A percentile compares a stretch with the other conserved stretches of the same genome.
Conservation (phyloP, 2,329 filamentous ascomycete species). For the Trichoderma polysporum region DNA sequence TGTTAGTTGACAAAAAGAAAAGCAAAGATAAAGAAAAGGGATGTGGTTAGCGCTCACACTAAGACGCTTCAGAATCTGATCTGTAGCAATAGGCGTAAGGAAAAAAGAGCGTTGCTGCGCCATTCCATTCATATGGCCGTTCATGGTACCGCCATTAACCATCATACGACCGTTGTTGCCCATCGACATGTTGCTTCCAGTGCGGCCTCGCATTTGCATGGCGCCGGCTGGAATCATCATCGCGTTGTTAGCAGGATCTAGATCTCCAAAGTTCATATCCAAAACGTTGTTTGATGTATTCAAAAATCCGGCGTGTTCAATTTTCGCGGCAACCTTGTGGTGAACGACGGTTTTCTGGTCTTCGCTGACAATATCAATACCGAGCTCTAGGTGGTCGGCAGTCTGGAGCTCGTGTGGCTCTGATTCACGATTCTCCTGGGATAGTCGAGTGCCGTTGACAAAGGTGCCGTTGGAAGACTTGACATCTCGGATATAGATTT, state of each 20-base stretch:
- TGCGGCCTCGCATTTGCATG: slow-evolving; percentile 68
- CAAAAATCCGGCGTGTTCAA: slow-evolving; percentile 89
- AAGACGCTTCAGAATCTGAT: slow-evolving; percentile 79
- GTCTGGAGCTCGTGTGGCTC: slow-evolving; percentile 92
- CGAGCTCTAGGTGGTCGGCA: slow-evolving; percentile 87
- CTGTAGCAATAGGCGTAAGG: slow-evolving; percentile 85
- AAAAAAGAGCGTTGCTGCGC: slow-evolving; percentile 79
- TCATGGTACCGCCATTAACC: slow-evolving; percentile 45
- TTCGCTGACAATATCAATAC: slow-evolving; percentile 98
- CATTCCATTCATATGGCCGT: slow-evolving; percentile 57
- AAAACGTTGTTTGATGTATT: slow-evolving; percentile 72
- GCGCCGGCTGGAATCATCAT: slow-evolving; percentile 70
- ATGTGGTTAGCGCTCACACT: slow-evolving; percentile 31
- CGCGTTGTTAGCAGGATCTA: slow-evolving; percentile 75
- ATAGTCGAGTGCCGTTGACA: slow-evolving; percentile 87
- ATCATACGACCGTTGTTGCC: slow-evolving; percentile 61
- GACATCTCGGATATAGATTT: slow-evolving; percentile 94
- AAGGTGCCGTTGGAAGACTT: slow-evolving; percentile 99
- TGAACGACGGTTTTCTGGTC: slow-evolving; percentile 98
- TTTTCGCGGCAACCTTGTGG: slow-evolving; percentile 95
- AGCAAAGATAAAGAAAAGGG: background rate
- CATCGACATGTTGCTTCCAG: slow-evolving; percentile 65
- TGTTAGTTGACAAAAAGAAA: slow-evolving; percentile 26
- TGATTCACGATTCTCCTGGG: slow-evolving; percentile 92
- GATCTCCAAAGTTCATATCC: slow-evolving; percentile 88